Evolutionary conservation across 331 rosid species (phyloP), one percentile per base, ranked within the genome.

Genomic region (Quercus lobata): DNA sequence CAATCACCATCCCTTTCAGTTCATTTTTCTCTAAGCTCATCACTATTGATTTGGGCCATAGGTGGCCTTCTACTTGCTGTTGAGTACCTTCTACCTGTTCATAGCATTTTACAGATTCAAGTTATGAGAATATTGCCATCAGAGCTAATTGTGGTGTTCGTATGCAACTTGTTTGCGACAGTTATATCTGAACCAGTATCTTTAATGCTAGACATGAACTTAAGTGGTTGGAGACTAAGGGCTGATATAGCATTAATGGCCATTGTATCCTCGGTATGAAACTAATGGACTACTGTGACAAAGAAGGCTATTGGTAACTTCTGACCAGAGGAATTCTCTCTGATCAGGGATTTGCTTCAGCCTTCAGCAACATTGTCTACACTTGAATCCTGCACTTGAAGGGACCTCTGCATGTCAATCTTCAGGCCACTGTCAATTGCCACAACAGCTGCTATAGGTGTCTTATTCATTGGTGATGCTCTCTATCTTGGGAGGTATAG

Each of bases 401-500:
- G 41, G 85, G 88, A 4, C 88, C 91, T 8, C 69, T 87, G 52
- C 84, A 84, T 84, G 4, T 41, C 90, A 12, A 82, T 83, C 57
- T 87, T 87, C 63, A 84, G 55, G 82, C 84, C 91, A 5, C 58
- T 82, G 62, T 76, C 85, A 44, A 81, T 82, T 56, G 86, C 80
- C 37, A 73, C 84, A 44, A 88, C 90, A 3, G 83, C 83, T 18
- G 76, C 60, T 19, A 69, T 71, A 77, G 81, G 80, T 35, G 81
- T 78, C 52, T 10, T 82, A n/a, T 85, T 82, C 69, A 82, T 87
- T 2, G 81, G 85, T 12, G 90, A 87, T 15, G 71, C 73, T 53
- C 85, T 84, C 34, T 57, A 87, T 63, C 78, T 87, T 68, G 88
- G 88, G 76, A 80, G 88, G 88, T 84, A 22, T 7, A 19, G 66